Conservation (phyloP, 768 basidiomycete genomes). For the Leccinum uliginosum region DNA sequence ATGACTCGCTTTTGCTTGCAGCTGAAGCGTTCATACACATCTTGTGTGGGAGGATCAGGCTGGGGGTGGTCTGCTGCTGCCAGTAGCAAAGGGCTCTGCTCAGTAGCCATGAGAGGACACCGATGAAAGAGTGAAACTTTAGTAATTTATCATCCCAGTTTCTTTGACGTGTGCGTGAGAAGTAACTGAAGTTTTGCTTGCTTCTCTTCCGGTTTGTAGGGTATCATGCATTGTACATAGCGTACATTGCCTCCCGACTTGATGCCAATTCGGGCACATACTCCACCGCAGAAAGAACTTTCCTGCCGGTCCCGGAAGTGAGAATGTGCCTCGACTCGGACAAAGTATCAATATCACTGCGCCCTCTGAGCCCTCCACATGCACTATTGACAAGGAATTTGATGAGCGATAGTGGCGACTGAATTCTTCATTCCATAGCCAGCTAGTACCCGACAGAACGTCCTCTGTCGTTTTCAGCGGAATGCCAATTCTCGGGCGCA, state of each 20-base stretch:
- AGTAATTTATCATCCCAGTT: background rate
- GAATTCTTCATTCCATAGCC: background rate
- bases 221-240: background rate
- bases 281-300: background rate
- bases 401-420: background rate
- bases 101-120: background rate
- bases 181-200: background rate
- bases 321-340: background rate
- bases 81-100: background rate
- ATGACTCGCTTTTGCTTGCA: conserved; percentile 46
- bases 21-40: conserved; percentile 59
- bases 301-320: background rate
- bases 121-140: background rate
- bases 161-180: background rate
- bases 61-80: background rate
- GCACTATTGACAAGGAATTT: background rate
- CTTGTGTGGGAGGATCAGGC: conserved; percentile 8
- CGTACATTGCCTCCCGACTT: background rate
- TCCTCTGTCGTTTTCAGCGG: background rate
- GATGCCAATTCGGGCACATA: too few species aligned
- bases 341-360: background rate
- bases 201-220: background rate
- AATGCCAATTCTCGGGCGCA: too few species aligned
- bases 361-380: background rate
- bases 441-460: too few species aligned